Base-by-base conservation (phyloP, 2,329 filamentous ascomycete genomes). In the Neodidymelliopsis sp. region DNA sequence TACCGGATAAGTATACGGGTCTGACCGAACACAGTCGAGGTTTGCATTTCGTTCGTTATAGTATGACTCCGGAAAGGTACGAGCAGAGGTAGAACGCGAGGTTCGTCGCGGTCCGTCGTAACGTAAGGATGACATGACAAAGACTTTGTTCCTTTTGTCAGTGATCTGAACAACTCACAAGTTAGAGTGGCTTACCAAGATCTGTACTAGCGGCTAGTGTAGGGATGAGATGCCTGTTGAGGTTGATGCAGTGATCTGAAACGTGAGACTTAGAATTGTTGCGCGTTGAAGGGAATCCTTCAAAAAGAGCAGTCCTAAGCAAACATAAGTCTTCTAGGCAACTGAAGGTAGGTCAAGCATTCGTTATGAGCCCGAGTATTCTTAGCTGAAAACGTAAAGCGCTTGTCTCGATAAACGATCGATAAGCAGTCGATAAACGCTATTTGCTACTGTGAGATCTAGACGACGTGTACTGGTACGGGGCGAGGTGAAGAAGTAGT, bases 1-100 rank as follows among this genome's bases (percentile, higher is more conserved):
- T 16, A 69, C 19, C 11, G 60, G 57, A 51, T 60, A 70, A 4
- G 44, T 49, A 24, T 65, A 66, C 18, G 63, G 59, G 30, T 66
- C 64, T 4, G 45, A n/a, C 54, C 67, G 62, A 20, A 44, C 28
- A 10, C 30, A 46, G 10, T 66, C 29, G 10, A 63, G 42, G 4
- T 62, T 54, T 22, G 35, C 42, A 42, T 67, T 65, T 29, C 60
- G 66, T n/a, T 66, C 59, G 37, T 50, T 50, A 43, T 56, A 60
- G 39, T 62, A 64, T 43, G 35, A 30, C 30, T 50, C 35, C 4
- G 47, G 47, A 8, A 50, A 50, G 11, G 40, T 50, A 20, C 35
- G 47, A 27, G 47, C 47, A 15, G 47, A 50, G 7, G 41, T 54
- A 48, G 54, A 54, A 16, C 52, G 47, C 42, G 40, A 35, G 61